phyloP scores from a whole-genome alignment of 495 filamentous ascomycete species.

The Margaritispora aquatica region DNA sequence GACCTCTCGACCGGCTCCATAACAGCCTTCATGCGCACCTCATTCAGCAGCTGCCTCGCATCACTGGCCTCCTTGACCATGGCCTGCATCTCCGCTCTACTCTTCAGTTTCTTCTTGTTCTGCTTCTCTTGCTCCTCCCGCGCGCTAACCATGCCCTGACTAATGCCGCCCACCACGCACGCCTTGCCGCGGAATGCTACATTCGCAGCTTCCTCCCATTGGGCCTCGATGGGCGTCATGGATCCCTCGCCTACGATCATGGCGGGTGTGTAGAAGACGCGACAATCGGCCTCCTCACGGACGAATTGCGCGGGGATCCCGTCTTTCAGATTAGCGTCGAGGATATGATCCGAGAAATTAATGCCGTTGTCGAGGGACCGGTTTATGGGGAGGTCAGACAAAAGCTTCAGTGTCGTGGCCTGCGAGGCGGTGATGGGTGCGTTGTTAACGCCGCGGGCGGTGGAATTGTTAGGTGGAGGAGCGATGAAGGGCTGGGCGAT shows the following conservation, averaged over 20 bases:
- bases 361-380: background rate
- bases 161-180: slow-evolving; percentile 2
- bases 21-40: background rate
- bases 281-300: slow-evolving; percentile 44
- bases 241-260: background rate
- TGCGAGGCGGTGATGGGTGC: background rate
- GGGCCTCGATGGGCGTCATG: background rate
- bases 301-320: slow-evolving; percentile 29
- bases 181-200: background rate
- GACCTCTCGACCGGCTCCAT: background rate
- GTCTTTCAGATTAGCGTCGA: background rate
- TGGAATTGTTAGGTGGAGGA: background rate
- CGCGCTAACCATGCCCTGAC: background rate
- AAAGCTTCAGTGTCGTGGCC: background rate
- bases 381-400: background rate
- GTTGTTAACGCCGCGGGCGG: background rate
- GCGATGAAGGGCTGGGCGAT: background rate
- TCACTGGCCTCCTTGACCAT: background rate
- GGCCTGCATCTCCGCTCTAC: background rate
- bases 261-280: slow-evolving; percentile 43
- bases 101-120: background rate
- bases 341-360: slow-evolving; percentile 1
- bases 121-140: background rate
- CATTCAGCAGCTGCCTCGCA: background rate
- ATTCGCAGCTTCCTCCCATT: slow-evolving; percentile 7